Percentiles rank a stretch among this genome's conserved stretches.
Conservation (phyloP, 495 filamentous ascomycete genomes). For the Aeminium ludgeri region DNA sequence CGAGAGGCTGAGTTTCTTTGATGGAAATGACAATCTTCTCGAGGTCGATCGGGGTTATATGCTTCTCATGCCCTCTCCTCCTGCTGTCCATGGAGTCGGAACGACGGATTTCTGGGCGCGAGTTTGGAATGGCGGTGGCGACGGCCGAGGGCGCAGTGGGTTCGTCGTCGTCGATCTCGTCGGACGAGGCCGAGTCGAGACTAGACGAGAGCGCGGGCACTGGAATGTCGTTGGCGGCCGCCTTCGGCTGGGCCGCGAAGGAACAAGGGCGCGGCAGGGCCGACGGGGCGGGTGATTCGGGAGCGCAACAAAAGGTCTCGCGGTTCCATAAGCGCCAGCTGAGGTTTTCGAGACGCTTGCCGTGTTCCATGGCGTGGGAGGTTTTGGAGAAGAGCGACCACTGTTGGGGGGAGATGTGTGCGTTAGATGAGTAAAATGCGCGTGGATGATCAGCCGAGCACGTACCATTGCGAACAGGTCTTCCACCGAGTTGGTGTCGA, state of each 20-base stretch:
- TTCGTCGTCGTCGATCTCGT: slow-evolving; percentile 39
- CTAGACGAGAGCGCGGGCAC: slow-evolving; percentile 81
- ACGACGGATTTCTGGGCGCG: slow-evolving; percentile 39
- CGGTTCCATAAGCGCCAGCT: slow-evolving; percentile 93
- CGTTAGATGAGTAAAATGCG: background rate
- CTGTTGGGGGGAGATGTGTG: background rate
- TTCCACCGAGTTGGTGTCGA: background rate
- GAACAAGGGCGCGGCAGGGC: slow-evolving; percentile 31
- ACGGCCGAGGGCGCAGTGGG: slow-evolving; percentile 47
- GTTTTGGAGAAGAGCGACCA: slow-evolving; percentile 80
- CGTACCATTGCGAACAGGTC: background rate
- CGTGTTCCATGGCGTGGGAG: slow-evolving; percentile 85
- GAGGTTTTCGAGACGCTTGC: slow-evolving; percentile 80
- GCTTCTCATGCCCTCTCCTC: slow-evolving; percentile 62
- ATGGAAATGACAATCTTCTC: slow-evolving; percentile 86
- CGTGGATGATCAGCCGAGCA: background rate
- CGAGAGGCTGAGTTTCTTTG: slow-evolving; percentile 56
- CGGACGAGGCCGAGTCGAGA: slow-evolving; percentile 65
- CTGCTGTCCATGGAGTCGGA: slow-evolving; percentile 35
- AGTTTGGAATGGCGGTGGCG: slow-evolving; percentile 36
- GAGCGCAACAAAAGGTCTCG: slow-evolving; percentile 88
- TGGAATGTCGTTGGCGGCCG: slow-evolving; percentile 12
- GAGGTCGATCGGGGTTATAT: slow-evolving; percentile 72
- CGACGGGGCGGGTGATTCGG: slow-evolving; percentile 32
- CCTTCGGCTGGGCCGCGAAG: slow-evolving; percentile 23